phyloP scores from a whole-genome alignment of 2,329 filamentous ascomycete genomes.

The Diatrype stigma region DNA sequence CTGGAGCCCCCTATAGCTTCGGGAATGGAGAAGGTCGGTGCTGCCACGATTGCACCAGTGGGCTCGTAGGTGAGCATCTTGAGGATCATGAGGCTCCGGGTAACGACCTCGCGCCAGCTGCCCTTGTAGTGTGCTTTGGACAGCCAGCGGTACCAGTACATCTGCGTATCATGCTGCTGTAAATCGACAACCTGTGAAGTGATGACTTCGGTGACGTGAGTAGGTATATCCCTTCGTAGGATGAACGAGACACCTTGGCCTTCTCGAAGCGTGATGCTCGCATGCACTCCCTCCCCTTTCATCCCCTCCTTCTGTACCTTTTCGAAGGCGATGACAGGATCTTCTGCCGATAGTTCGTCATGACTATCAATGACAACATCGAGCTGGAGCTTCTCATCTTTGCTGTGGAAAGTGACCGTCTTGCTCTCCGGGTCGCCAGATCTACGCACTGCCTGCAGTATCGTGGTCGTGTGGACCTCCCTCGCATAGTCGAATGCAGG shows the following conservation, averaged over 20 bases:
- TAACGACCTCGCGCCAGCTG: conserved; percentile 68
- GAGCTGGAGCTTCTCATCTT: conserved; percentile 57
- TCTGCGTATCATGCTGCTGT: conserved; percentile 66
- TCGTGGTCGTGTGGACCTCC: conserved; percentile 56
- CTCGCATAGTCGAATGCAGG: conserved; percentile 69
- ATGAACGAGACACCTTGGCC: conserved; percentile 68
- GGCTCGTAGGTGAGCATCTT: conserved; percentile 77
- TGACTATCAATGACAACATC: conserved; percentile 62
- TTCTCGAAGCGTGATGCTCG: conserved; percentile 55
- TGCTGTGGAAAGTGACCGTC: conserved; percentile 59
- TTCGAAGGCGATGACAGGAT: conserved; percentile 51
- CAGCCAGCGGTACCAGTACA: conserved; percentile 72
- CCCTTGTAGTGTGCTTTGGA: conserved; percentile 66
- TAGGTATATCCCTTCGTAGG: conserved; percentile 56
- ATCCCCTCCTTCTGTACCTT: conserved; percentile 49
- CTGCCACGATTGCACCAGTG: conserved; percentile 71
- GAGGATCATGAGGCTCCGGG: conserved; percentile 66
- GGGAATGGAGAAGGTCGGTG: conserved; percentile 73
- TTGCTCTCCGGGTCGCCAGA: conserved; percentile 45
- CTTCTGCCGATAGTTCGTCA: conserved; percentile 41
- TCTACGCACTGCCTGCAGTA: conserved; percentile 41
- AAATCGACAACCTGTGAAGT: conserved; percentile 54
- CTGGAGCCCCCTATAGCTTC: conserved; percentile 65
- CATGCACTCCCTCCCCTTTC: conserved; percentile 59
- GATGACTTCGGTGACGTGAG: conserved; percentile 55